Evolutionary conservation across 305 asterid genomes (phyloP).

Genomic region (Nicotiana rustica): DNA sequence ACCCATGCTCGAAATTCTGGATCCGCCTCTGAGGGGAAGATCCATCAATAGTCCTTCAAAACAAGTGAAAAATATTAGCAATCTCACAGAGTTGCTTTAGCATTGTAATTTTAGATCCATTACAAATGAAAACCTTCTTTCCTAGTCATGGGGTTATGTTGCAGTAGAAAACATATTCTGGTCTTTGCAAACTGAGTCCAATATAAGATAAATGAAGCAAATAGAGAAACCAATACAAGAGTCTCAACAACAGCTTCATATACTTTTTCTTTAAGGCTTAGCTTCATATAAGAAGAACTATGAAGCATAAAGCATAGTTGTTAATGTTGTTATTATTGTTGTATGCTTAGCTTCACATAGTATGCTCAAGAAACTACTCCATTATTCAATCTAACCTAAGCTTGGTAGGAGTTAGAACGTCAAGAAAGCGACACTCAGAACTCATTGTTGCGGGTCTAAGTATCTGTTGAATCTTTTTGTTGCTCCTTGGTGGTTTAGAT

Average conservation of each 20-base stretch:
- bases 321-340: not conserved
- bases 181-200: slow-evolving; percentile 16
- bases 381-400: not conserved
- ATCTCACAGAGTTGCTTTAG: not conserved
- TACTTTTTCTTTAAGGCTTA: not conserved
- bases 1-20: too few relatives aligned
- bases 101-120: not conserved
- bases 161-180: not conserved
- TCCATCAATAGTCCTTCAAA: slow-evolving; percentile 96
- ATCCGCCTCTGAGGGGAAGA: slow-evolving; percentile 60
- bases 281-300: not conserved
- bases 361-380: slow-evolving; percentile 20
- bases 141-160: slow-evolving; percentile 3
- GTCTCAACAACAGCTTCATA: slow-evolving; percentile 16
- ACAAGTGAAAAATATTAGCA: slow-evolving; percentile 36
- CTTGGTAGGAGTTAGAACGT: not conserved
- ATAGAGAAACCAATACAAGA: slow-evolving; percentile 3
- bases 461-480: slow-evolving; percentile 20
- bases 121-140: not conserved
- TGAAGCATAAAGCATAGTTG: not conserved
- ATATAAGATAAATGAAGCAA: slow-evolving; percentile 16
- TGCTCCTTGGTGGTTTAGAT: slow-evolving; percentile 1
- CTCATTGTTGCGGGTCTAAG: not conserved
- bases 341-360: slow-evolving; percentile 6
- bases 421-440: slow-evolving; percentile 1